Base-by-base conservation (phyloP, 1,284 basidiomycete genomes). In the Moesziomyces sp. region DNA sequence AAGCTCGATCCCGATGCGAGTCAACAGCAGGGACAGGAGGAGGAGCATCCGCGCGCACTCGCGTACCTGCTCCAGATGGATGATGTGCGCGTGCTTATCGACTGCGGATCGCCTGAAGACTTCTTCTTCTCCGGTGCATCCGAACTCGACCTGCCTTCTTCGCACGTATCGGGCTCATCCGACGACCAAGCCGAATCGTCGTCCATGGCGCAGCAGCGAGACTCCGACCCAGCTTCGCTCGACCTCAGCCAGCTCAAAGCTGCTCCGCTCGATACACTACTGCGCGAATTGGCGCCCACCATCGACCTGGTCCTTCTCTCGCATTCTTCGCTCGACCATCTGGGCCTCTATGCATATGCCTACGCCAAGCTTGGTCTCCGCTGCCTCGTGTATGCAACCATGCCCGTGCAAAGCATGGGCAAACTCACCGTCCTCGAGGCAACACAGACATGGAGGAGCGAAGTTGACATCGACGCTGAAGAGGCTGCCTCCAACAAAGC, bases 391-490 rank as follows among this genome's bases (percentile, higher is more conserved):
- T 99, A 98, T 84, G 92, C 93, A 0, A 97, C 96, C 0, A 89
- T 99, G 49, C 96, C 97, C 23, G 94, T 97, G 0, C 93, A 97
- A 76, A 94, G 95, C 58, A 97, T 96, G 92, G 96, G 93, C 3
- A 89, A 93, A 35, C 92, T 97, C 49, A 93, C 93, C 19, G 76
- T 80, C 24, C 72, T 80, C 19, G 81, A 83, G 50, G 76, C 75
- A 10, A 67, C 78, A 14, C 74, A 75, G 35, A 53, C 54, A 43
- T 84, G 60, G 80, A 75, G 79, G 50, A 49, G 49, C 26, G 81
- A 83, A 52, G 34, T 72, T 14, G 84, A 85, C 46, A 63, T 73
- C n/a, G 45, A 74, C 18, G 38, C 38, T 4, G 38, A 40, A 40
- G 38, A 40, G 38, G 38, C 38, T 40, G 38, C 38, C 38, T 6